Conservation (phyloP, 1,284 basidiomycete species). For the Ganoderma lingzhi region DNA sequence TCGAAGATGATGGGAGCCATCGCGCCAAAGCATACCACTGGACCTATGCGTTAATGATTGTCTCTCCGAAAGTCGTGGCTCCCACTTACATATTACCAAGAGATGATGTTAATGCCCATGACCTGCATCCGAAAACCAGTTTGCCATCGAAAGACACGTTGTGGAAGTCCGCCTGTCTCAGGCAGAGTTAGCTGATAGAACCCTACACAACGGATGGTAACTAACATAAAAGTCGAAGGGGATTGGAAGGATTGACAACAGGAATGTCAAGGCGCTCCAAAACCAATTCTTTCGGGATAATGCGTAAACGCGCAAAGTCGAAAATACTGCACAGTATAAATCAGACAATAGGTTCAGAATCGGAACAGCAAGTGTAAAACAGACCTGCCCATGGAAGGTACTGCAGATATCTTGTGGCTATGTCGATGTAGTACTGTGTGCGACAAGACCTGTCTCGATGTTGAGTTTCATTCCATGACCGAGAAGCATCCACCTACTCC, state of each 20-base stretch:
- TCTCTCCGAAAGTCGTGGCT: not conserved
- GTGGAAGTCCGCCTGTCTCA: not conserved
- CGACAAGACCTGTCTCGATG: not conserved
- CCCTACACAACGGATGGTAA: too few species aligned
- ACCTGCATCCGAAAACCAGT: not conserved
- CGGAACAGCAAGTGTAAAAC: not conserved
- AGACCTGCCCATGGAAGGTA: conserved; percentile 4
- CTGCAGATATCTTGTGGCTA: conserved; percentile 1
- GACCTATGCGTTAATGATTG: not conserved
- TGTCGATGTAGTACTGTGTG: not conserved
- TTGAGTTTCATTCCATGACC: not conserved
- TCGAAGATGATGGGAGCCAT: too few species aligned
- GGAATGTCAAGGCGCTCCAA: not conserved
- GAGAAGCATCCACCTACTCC: not conserved
- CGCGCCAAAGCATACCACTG: not conserved
- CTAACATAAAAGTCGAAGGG: conserved; percentile 5
- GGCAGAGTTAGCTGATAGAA: not conserved
- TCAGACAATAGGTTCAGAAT: too few species aligned
- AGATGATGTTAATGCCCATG: not conserved
- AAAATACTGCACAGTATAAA: not conserved
- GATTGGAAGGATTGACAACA: not conserved
- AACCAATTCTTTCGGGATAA: not conserved
- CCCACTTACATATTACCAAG: not conserved
- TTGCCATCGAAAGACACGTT: not conserved
- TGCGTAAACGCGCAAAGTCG: conserved; percentile 2